Conservation (phyloP, 1,284 basidiomycete genomes). For the Puccinia hordei region DNA sequence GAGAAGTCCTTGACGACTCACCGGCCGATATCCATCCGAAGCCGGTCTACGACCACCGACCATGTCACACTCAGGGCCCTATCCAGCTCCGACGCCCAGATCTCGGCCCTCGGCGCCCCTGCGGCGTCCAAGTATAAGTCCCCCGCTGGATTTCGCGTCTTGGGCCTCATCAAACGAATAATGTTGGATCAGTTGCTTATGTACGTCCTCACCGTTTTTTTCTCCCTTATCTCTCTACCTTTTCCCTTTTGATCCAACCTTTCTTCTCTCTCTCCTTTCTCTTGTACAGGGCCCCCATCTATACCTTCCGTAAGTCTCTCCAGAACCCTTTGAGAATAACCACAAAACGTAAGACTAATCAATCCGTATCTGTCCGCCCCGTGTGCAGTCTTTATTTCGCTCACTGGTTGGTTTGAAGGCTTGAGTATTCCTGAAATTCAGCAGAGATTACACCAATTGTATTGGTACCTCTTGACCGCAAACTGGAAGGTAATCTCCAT, state of each 20-base stretch:
- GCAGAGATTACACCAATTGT: constrained; percentile 15
- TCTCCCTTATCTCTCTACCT: not conserved
- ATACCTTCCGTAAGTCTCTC: constrained; percentile 24
- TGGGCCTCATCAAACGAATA: constrained; percentile 19
- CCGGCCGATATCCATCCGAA: constrained; percentile 22
- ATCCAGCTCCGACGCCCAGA: not conserved
- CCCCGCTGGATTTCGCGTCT: not conserved
- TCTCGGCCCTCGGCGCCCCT: not conserved
- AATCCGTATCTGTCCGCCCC: no score
- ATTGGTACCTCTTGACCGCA: constrained; percentile 32
- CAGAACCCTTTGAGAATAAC: not conserved
- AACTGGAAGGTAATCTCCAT: constrained; percentile 31
- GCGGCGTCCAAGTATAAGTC: not conserved
- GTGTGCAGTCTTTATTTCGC: constrained; percentile 26
- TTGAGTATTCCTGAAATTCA: constrained; percentile 30
- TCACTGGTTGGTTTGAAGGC: constrained; percentile 43
- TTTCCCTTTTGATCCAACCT: not conserved
- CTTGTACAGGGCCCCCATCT: constrained; percentile 27
- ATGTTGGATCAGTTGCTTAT: constrained; percentile 37
- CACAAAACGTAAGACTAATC: not conserved
- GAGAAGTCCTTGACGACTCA: constrained; percentile 22
- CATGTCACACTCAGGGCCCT: not conserved
- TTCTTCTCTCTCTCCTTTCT: not conserved
- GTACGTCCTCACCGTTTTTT: not conserved
- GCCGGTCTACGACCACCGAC: not conserved